Base-by-base conservation (phyloP, 208 protist species). In the Trypanosoma mega region DNA sequence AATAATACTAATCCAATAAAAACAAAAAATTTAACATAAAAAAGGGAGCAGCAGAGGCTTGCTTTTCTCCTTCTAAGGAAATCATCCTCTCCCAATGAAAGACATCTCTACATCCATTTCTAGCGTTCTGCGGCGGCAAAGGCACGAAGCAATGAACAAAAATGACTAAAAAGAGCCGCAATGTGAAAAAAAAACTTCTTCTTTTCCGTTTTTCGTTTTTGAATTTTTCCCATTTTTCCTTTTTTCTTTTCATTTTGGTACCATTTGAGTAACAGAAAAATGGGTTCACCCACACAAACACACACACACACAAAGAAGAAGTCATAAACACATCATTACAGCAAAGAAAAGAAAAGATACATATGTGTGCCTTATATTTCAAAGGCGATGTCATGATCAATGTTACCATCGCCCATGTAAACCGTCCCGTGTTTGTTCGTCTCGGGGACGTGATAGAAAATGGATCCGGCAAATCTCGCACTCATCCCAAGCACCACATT, bases 401-500 rank as follows among this genome's bases (percentile, higher is more conserved):
- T 73, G 56, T 75, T 87, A n/a, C 87, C 87, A 45, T 94, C 80
- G 9, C 87, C 87, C 74, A 94, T 94, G 74, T 94, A 94, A 2
- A 94, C 36, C 9, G 66, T 87, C n/a, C 87, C 87, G 54, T 80
- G 82, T 11, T 73, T 65, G 16, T 60, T 64, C n/a, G 84, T 90
- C 63, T 87, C 85, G 0, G 85, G 88, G 1, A 90, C 76, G 65
- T 94, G 88, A 60, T 86, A 92, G 48, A 94, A 92, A 3, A 91
- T 31, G 11, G 88, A 87, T 4, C 88, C 88, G 0, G 72, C 37
- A 58, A 91, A 92, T 44, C 61, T 76, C 0, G 73, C 66, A 60
- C 85, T 87, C 55, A 75, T 72, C 0, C 88, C 88, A 1, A 83
- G 54, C 21, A 94, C 83, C 4, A 89, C 68, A 55, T 87, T 78